These are phyloP conservation scores for Aaosphaeria arxii DNA, from an alignment of 2,329 filamentous ascomycete genomes.

Conservation along the genomic window DNA sequence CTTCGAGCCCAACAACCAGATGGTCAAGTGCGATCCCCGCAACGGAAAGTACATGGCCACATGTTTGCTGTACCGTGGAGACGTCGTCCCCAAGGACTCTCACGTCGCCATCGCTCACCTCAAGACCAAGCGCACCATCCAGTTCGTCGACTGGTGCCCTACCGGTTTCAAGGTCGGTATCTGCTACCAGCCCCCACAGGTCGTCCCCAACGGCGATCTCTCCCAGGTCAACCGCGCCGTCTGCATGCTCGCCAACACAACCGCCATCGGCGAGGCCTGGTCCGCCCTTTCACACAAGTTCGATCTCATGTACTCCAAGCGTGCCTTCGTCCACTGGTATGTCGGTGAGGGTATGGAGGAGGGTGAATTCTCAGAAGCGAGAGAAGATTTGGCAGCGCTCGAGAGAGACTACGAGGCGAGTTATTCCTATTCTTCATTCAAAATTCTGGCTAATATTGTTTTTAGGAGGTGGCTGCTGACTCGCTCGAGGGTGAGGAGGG, in stretches of 20 bases:
- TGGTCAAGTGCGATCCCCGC: slow-evolving; percentile 99
- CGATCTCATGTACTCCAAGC: slow-evolving; percentile 99
- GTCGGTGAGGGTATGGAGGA: slow-evolving; percentile 99
- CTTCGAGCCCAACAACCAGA: slow-evolving; percentile 99
- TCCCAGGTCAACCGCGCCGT: slow-evolving; percentile 98
- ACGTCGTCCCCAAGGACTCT: slow-evolving; percentile 95
- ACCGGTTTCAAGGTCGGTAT: slow-evolving; percentile 99
- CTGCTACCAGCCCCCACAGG: slow-evolving; percentile 97
- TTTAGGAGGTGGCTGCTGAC: slow-evolving; percentile 94
- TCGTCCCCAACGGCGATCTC: slow-evolving; percentile 93
- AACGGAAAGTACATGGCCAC: slow-evolving; percentile 99
- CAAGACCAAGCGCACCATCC: slow-evolving; percentile 99
- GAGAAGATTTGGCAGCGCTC: slow-evolving; percentile 95
- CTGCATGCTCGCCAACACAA: slow-evolving; percentile 99
- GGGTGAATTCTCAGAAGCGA: slow-evolving; percentile 98
- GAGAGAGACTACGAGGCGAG: slow-evolving; percentile 99
- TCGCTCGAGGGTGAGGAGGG: slow-evolving; percentile 84
- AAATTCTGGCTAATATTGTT: too few relatives aligned
- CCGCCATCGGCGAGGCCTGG: slow-evolving; percentile 97
- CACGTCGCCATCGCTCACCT: slow-evolving; percentile 89
- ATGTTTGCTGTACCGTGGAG: slow-evolving; percentile 95
- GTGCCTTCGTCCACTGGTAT: slow-evolving; percentile 99
- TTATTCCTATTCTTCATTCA: too few relatives aligned
- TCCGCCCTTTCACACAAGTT: slow-evolving; percentile 95
- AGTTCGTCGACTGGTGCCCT: slow-evolving; percentile 99